These are phyloP conservation scores for Penicillium chermesinum DNA, from an alignment of 495 filamentous ascomycete species.

Conservation along the genomic window DNA sequence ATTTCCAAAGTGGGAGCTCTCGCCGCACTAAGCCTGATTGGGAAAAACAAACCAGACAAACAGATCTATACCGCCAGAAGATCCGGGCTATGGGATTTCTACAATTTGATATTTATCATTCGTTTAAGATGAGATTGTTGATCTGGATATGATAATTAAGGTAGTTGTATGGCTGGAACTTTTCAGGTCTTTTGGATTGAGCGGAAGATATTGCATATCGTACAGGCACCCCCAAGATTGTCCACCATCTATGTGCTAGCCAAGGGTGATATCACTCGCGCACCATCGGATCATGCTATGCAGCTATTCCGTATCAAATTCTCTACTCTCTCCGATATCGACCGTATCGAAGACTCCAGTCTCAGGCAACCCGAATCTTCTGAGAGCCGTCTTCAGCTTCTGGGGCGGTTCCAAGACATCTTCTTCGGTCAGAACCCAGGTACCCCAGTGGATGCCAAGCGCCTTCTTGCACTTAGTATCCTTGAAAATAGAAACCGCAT, in stretches of 20 bases:
- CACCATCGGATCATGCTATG: no score
- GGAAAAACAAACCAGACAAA: constrained; percentile 25
- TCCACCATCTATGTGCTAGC: no score
- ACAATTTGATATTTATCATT: no score
- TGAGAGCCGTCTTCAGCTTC: constrained; percentile 71
- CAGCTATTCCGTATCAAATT: constrained; percentile 47
- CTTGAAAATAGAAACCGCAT: constrained; percentile 83
- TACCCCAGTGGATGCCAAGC: constrained; percentile 91
- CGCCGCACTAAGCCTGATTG: constrained; percentile 19
- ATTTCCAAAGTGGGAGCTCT: constrained; percentile 39
- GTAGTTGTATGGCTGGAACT: no score
- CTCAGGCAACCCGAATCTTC: constrained; percentile 60
- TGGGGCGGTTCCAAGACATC: constrained; percentile 78
- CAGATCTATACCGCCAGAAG: constrained; percentile 9
- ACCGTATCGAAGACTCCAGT: constrained; percentile 82
- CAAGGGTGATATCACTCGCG: no score
- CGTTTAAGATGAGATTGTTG: no score
- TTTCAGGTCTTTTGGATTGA: no score
- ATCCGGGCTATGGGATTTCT: no score
- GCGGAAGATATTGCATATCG: no score
- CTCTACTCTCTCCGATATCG: constrained; percentile 80
- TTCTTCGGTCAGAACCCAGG: constrained; percentile 85
- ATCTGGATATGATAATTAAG: no score
- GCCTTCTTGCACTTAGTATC: constrained; percentile 81
- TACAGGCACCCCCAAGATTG: no score